Percentiles rank a stretch among this genome's conserved stretches.
Conservation (phyloP, 2,329 filamentous ascomycete species). For the Cadophora malorum region DNA sequence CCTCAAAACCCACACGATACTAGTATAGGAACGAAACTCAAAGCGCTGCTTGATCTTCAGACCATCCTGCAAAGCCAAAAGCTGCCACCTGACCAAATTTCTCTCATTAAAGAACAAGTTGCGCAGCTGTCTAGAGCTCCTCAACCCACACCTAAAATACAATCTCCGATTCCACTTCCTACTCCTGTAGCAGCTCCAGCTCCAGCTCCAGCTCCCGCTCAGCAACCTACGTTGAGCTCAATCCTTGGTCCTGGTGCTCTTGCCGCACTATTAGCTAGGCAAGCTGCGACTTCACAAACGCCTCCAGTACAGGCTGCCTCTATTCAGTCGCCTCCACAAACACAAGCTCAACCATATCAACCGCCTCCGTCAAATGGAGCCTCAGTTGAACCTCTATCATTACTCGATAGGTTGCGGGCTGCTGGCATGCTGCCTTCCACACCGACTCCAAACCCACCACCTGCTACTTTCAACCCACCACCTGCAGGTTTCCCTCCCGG, state of each 20-base stretch:
- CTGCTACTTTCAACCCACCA: conserved; percentile 45
- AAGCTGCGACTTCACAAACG: conserved; percentile 57
- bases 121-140: conserved; percentile 63
- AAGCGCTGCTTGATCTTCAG: conserved; percentile 86
- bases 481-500: conserved; percentile 49
- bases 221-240: conserved; percentile 57
- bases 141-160: conserved; percentile 44
- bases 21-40: conserved; percentile 78
- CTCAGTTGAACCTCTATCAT: conserved; percentile 52
- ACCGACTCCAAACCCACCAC: conserved; percentile 46
- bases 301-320: conserved; percentile 49
- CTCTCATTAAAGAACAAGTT: conserved; percentile 85
- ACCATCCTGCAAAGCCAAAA: conserved; percentile 78
- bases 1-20: conserved; percentile 77
- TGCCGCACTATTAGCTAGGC: conserved; percentile 62
- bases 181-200: conserved; percentile 38
- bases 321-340: conserved; percentile 58
- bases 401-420: conserved; percentile 71
- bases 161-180: conserved; percentile 44
- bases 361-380: conserved; percentile 45
- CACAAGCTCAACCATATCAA: conserved; percentile 48
- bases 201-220: conserved; percentile 33
- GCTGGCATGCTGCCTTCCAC: conserved; percentile 67
- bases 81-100: conserved; percentile 80
- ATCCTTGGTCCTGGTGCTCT: conserved; percentile 54